Conservation (phyloP, 73 alveolate genomes). For the Paramecium octaurelia region DNA sequence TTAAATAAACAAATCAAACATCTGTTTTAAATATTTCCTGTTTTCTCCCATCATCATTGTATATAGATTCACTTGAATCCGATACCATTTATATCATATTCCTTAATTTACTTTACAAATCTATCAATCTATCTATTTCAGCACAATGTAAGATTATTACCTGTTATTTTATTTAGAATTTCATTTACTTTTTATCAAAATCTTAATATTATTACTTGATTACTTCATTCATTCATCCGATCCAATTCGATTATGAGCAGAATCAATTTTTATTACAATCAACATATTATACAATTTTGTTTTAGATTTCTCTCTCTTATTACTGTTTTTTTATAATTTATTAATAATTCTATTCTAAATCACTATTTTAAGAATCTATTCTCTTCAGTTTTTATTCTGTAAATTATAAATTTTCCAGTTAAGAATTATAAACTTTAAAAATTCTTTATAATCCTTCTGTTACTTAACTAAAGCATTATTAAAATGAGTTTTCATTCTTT, state of each 20-base stretch:
- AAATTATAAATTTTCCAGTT: background rate
- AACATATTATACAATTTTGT: background rate
- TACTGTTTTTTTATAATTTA: too few species aligned
- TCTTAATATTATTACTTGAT: background rate
- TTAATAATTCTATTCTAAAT: too few species aligned
- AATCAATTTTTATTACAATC: background rate
- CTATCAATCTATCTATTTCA: slow-evolving; percentile 11
- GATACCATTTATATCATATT: background rate
- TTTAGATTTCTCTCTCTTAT: background rate
- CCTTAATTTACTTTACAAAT: background rate
- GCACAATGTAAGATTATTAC: background rate
- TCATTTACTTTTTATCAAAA: background rate
- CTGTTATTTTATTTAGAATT: background rate
- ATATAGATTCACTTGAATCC: background rate
- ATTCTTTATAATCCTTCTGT: background rate
- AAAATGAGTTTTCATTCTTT: too few species aligned
- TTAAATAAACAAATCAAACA: background rate
- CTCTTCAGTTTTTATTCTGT: background rate
- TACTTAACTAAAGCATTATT: too few species aligned
- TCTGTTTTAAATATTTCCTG: background rate
- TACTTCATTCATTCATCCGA: background rate
- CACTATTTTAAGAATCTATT: too few species aligned
- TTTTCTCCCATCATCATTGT: background rate
- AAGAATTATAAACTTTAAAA: background rate
- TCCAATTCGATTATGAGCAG: background rate